These are phyloP conservation scores for Parietichytrium sp. DNA, from an alignment of 108 stramenopile genomes.

Conservation along the genomic window DNA sequence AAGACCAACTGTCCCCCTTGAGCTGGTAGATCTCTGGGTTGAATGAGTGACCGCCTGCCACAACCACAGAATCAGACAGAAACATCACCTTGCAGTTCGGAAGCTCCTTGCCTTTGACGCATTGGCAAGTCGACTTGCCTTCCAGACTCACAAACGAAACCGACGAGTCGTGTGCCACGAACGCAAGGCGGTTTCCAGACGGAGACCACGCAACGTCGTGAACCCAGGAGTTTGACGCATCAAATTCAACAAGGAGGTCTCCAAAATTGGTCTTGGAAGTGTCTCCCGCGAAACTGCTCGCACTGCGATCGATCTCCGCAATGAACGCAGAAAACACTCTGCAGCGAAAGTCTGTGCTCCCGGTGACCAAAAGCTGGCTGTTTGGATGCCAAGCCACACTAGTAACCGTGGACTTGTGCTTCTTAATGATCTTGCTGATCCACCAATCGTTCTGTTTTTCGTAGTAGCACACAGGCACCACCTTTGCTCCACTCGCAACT, in stretches of 20 bases:
- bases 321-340: constrained; percentile 52
- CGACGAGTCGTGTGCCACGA: constrained; percentile 53
- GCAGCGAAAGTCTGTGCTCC: constrained; percentile 56
- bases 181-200: constrained; percentile 51
- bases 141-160: constrained; percentile 50
- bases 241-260: constrained; percentile 52
- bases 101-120: constrained; percentile 44
- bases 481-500: constrained; percentile 60
- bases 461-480: constrained; percentile 60
- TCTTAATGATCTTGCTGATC: constrained; percentile 64
- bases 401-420: constrained; percentile 64
- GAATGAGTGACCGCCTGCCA: constrained; percentile 63
- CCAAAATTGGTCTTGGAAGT: constrained; percentile 51
- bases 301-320: neutral
- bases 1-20: constrained; percentile 2
- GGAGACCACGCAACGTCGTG: constrained; percentile 55
- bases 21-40: constrained; percentile 57
- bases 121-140: constrained; percentile 43
- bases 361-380: constrained; percentile 58
- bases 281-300: neutral
- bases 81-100: constrained; percentile 49
- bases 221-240: constrained; percentile 53
- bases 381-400: constrained; percentile 59
- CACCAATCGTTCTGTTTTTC: constrained; percentile 63
- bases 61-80: constrained; percentile 48